Conservation (phyloP, 1,139 yeast genomes). For the Taphrina pruni region DNA sequence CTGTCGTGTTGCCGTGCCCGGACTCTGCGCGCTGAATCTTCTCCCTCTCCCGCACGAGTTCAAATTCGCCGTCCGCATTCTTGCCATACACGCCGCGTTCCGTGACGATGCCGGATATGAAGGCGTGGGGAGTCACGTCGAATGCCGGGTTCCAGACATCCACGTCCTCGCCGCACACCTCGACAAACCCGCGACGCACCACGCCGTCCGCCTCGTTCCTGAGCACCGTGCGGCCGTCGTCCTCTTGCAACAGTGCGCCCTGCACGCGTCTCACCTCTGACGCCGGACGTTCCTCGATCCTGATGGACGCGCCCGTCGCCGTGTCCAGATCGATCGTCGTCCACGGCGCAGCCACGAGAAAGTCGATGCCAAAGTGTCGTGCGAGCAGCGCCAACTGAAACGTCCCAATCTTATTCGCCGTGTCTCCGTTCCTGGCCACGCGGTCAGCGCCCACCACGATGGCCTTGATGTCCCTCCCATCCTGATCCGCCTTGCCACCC, state of each 20-base stretch:
- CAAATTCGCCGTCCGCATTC: conserved; percentile 49
- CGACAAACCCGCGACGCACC: conserved; percentile 58
- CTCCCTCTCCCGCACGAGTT: conserved; percentile 46
- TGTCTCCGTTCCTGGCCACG: conserved; percentile 87
- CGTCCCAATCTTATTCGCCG: conserved; percentile 98
- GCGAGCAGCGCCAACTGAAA: conserved; percentile 80
- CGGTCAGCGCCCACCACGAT: conserved; percentile 99
- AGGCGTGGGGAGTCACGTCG: conserved; percentile 83
- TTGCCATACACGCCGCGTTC: conserved; percentile 63
- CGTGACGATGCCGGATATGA: conserved; percentile 87
- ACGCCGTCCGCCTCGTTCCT: conserved; percentile 48
- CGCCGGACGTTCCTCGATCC: conserved; percentile 85
- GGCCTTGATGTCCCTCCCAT: conserved; percentile 61
- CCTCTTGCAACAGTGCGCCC: conserved; percentile 59
- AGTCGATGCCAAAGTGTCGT: conserved; percentile 64
- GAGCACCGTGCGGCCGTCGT: conserved; percentile 47
- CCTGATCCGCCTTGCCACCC: conserved; percentile 37
- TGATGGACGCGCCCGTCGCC: conserved; percentile 69
- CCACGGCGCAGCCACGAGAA: conserved; percentile 92
- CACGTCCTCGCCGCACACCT: conserved; percentile 80
- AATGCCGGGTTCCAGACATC: conserved; percentile 96
- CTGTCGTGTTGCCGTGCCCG: neutral
- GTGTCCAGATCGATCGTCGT: conserved; percentile 82
- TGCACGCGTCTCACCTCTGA: conserved; percentile 76
- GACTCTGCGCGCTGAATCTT: neutral